Conservation (phyloP, 306 rosid genomes). For the Rosa multiflora region DNA sequence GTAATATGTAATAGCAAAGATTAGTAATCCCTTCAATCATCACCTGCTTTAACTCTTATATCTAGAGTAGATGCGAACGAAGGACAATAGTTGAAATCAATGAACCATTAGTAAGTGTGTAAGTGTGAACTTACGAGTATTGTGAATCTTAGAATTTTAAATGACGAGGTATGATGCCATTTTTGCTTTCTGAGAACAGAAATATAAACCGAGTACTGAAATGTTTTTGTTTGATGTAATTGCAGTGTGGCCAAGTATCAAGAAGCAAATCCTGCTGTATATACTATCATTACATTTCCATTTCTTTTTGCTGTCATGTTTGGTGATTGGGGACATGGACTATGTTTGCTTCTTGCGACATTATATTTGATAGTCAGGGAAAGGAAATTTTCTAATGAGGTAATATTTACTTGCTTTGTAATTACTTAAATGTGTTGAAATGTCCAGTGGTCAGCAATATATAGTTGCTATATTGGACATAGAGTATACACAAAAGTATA, state of each 20-base stretch:
- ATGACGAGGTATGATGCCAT: background rate
- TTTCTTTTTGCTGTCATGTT: constrained; percentile 99
- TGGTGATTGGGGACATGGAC: constrained; percentile 99
- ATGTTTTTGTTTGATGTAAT: constrained; percentile 28
- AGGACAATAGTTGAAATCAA: background rate
- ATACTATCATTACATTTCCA: constrained; percentile 82
- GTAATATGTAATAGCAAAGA: background rate
- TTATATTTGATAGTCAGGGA: constrained; percentile 72
- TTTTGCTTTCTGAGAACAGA: background rate
- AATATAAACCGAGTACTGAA: background rate
- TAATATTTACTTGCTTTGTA: constrained; percentile 27
- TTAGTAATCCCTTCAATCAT: background rate
- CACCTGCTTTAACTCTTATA: background rate
- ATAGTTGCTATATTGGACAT: background rate
- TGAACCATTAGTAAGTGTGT: background rate
- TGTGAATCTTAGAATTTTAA: background rate
- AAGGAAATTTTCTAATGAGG: constrained; percentile 83
- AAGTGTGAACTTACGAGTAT: background rate
- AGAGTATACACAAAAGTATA: background rate
- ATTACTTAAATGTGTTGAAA: background rate
- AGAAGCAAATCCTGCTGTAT: constrained; percentile 97
- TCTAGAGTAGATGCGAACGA: background rate
- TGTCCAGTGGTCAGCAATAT: background rate
- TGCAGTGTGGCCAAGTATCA: constrained; percentile 96
- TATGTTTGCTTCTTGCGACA: constrained; percentile 80